phyloP scores from a whole-genome alignment of 768 basidiomycete species.

The Clathrus columnatus region DNA sequence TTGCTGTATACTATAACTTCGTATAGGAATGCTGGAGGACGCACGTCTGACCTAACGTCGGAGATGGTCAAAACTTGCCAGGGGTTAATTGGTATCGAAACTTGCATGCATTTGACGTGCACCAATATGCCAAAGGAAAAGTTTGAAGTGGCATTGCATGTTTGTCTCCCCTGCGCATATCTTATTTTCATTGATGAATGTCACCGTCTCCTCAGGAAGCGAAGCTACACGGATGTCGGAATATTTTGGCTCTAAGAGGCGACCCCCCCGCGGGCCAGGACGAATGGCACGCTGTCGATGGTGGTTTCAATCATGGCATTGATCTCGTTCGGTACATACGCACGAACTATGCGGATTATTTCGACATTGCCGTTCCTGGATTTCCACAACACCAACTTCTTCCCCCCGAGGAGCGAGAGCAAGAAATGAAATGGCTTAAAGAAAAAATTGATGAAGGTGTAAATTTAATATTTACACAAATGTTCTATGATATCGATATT shows the following conservation, averaged over 20 bases:
- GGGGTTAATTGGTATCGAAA: constrained; percentile 86
- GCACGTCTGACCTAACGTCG: constrained; percentile 88
- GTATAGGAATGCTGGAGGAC: constrained; percentile 88
- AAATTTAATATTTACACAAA: constrained; percentile 93
- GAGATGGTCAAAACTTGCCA: constrained; percentile 95
- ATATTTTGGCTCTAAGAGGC: constrained; percentile 87
- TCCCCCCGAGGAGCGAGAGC: constrained; percentile 61
- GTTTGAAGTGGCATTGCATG: constrained; percentile 82
- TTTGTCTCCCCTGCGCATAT: constrained; percentile 34
- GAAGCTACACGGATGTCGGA: constrained; percentile 80
- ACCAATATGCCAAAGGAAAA: constrained; percentile 98
- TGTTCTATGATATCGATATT: constrained; percentile 92
- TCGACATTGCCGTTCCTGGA: constrained; percentile 90
- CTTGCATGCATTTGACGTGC: constrained; percentile 98
- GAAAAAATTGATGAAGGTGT: constrained; percentile 87
- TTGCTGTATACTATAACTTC: constrained; percentile 7
- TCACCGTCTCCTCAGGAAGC: constrained; percentile 60
- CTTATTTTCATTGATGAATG: constrained; percentile 2
- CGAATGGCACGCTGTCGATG: constrained; percentile 88
- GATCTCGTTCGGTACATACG: constrained; percentile 90
- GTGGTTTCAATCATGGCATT: constrained; percentile 82
- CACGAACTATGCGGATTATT: constrained; percentile 76
- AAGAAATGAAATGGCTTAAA: constrained; percentile 81
- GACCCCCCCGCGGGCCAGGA: constrained; percentile 86
- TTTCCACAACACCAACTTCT: constrained; percentile 80